Percentiles rank a stretch among this genome's conserved stretches.
phyloP scores from a whole-genome alignment of 768 basidiomycete species.

The Mycena belliarum region DNA sequence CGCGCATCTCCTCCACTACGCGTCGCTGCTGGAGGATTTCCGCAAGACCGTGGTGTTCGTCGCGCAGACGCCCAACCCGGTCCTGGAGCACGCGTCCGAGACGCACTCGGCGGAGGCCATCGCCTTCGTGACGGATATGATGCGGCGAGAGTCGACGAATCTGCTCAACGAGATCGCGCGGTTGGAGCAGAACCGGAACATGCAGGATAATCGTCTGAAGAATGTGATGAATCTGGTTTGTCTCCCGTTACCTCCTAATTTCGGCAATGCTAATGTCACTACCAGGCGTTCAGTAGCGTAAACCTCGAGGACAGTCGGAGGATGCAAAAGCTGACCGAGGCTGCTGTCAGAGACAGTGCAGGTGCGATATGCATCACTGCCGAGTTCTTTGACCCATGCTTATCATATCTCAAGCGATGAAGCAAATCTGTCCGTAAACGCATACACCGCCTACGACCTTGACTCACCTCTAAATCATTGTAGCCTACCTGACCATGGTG shows the following conservation, averaged over 20 bases:
- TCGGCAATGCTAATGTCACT: background rate
- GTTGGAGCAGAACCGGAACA: conserved; percentile 39
- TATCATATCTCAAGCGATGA: conserved; percentile 38
- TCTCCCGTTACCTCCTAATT: background rate
- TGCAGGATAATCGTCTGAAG: conserved; percentile 47
- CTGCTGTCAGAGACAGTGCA: conserved; percentile 44
- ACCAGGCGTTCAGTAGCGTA: conserved; percentile 47
- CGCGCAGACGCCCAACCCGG: conserved; percentile 48
- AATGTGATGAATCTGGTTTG: conserved; percentile 53
- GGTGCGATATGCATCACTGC: conserved; percentile 27
- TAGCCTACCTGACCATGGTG: conserved; percentile 54
- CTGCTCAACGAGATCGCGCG: conserved; percentile 52
- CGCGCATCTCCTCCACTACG: conserved; percentile 60
- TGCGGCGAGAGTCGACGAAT: conserved; percentile 46
- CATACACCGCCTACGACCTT: too few species aligned
- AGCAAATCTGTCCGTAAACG: conserved; percentile 36
- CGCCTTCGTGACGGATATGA: conserved; percentile 23
- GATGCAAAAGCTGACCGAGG: conserved; percentile 42
- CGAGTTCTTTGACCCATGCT: background rate
- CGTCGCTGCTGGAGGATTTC: conserved; percentile 54
- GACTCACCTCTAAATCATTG: too few species aligned
- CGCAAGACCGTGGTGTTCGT: conserved; percentile 53
- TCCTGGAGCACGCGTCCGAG: conserved; percentile 31
- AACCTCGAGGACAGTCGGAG: conserved; percentile 49
- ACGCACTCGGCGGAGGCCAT: conserved; percentile 7